Base-by-base conservation (phyloP, 495 filamentous ascomycete genomes). In the Penicillium alfredii region DNA sequence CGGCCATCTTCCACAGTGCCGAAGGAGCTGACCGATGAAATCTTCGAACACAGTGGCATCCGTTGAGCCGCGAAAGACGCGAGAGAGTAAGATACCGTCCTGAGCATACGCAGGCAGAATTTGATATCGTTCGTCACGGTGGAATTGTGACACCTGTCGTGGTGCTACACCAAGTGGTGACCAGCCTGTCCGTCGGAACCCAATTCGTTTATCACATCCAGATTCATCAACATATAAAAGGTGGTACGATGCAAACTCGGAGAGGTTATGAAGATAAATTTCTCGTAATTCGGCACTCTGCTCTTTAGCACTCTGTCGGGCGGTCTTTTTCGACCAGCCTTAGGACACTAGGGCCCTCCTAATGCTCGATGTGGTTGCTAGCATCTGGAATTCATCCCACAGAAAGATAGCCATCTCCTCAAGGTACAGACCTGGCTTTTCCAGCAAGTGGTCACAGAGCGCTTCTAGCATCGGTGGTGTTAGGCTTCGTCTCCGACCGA, bases 21-120 rank as follows among this genome's bases (percentile, higher is more conserved):
- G 45, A 17, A 69, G 50, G n/a, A 60, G 46, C 45, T 66, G 34
- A 40, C 62, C 51, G 20, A 63, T 51, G 35, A 63, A 68, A 24
- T 55, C 47, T 33, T 66, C 44, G 42, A 68, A 68, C n/a, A 60
- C 31, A 5, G 28, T 30, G 33, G 47, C 48, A 50, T 64, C 52
- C 20, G 45, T 65, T 4, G 49, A 53, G 29, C 63, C 59, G 29
- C 51, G 25, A 29, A 59, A 69, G 5, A 66, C 45, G 14, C 35
- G 40, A 11, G 38, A 44, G 9, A 55, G 25, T 23, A 53, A 29
- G 18, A 64, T 42, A 6, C 60, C 56, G 33, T 64, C 54, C 33
- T 58, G 39, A 30, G 34, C 43, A 47, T 66, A 66, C 24, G 55
- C 60, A 6, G 52, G 53, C 28, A 66, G 43, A 7, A 67, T 67